Base-by-base conservation (phyloP, 108 stramenopile genomes). In the Skeletonema costatum region DNA sequence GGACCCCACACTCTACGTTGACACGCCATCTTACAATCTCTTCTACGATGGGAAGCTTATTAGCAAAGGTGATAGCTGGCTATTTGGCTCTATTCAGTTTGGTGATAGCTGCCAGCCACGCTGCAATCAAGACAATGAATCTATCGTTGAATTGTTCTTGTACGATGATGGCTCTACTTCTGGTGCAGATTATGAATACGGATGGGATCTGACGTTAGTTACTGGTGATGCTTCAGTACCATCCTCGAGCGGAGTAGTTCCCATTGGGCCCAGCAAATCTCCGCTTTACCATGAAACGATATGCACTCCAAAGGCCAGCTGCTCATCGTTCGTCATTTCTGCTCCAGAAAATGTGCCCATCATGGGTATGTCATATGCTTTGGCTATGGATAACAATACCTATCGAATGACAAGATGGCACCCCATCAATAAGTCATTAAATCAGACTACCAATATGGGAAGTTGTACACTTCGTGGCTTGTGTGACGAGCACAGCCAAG, bases 381-480 rank as follows among this genome's bases (percentile, higher is more conserved):
- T 61, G 17, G 60, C 60, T 31, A 17, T 31, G 60, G 60, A 61
- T 33, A 33, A 33, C 19, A 33, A 0, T 9, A 33, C 11, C 10
- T 61, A 61, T 33, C 60, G 60, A 16, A 9, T 10, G 60, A 19
- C 10, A 11, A n/a, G n/a, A 61, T 61, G 10, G 60, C n/a, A 11
- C 6, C 1, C 35, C 35, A 6, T 25, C 0, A 25, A 25, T 25
- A 25, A 25, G 10, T 0, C 17, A 33, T 2, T 0, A 19, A 33
- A 61, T 31, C 32, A 61, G 19, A 61, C 60, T 11, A 61, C 60
- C n/a, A 32, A 32, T 61, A 32, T 61, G 60, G 60, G 60, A 19
- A 46, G 44, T 46, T 46, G 44, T 16, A 46, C 44, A 14, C 9
- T 46, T 46, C 9, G 14, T 10, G 44, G 44, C 44, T 46, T 46